Conservation (phyloP, 1,284 basidiomycete species). For the Schizophyllum amplum region DNA sequence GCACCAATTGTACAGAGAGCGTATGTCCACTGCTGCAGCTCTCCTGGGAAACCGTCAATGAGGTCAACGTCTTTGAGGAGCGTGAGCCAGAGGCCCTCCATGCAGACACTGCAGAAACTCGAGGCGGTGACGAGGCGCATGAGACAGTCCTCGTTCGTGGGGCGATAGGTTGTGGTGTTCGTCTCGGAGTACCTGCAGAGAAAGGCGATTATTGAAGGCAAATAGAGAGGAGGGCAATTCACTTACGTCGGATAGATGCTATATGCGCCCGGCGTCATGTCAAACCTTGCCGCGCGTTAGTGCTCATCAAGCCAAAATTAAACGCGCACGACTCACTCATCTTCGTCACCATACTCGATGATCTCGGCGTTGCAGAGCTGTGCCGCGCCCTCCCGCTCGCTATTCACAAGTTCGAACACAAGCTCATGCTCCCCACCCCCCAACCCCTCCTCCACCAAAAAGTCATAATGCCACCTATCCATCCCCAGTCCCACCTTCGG, state of each 20-base stretch:
- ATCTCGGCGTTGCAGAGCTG: slow-evolving; percentile 74
- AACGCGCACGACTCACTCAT: slow-evolving; percentile 40
- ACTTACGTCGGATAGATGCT: slow-evolving; percentile 71
- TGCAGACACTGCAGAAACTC: slow-evolving; percentile 71
- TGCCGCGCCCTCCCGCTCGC: slow-evolving; percentile 44
- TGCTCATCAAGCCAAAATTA: not conserved
- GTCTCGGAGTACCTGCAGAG: slow-evolving; percentile 48
- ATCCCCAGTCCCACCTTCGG: slow-evolving; percentile 48
- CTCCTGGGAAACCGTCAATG: slow-evolving; percentile 44
- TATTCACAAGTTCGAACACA: slow-evolving; percentile 47
- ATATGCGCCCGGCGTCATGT: slow-evolving; percentile 49
- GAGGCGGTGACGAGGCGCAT: slow-evolving; percentile 71
- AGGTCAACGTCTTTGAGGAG: slow-evolving; percentile 51
- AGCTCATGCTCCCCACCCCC: slow-evolving; percentile 45
- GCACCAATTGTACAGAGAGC: slow-evolving; percentile 41
- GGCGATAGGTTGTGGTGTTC: slow-evolving; percentile 60
- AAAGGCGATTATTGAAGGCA: too few species aligned
- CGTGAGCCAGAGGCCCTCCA: slow-evolving; percentile 64
- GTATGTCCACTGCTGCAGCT: slow-evolving; percentile 23
- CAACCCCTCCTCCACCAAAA: slow-evolving; percentile 33
- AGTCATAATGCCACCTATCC: slow-evolving; percentile 70
- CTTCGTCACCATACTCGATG: slow-evolving; percentile 63
- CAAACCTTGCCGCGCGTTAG: slow-evolving; percentile 42
- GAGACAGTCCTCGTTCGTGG: slow-evolving; percentile 78
- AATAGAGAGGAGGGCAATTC: not conserved